These are phyloP conservation scores for Chytriomyces hyalinus DNA, from an alignment of 192 early-diverging fungal genomes.

Conservation along the genomic window DNA sequence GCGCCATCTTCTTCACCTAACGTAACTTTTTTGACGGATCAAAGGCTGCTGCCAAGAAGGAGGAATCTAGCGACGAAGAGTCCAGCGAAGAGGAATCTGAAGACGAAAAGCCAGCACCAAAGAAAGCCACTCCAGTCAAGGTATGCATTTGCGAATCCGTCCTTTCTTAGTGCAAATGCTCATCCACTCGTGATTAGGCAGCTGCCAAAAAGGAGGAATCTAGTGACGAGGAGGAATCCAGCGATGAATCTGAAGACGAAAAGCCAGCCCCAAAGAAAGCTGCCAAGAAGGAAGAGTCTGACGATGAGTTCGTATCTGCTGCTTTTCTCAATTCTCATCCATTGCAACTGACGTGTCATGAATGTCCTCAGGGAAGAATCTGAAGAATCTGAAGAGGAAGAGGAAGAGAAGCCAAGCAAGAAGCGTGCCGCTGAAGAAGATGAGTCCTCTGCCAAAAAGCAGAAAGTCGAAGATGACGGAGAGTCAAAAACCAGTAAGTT, in stretches of 20 bases:
- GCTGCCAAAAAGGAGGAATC: constrained; percentile 55
- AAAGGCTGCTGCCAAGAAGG: constrained; percentile 48
- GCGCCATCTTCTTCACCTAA: background rate
- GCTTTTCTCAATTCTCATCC: too few species aligned
- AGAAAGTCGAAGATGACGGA: constrained; percentile 7
- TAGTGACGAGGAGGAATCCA: constrained; percentile 36
- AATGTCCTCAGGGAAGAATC: background rate
- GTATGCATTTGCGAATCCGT: background rate
- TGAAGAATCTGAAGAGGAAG: constrained; percentile 7
- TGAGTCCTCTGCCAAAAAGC: constrained; percentile 17
- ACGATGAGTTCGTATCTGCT: background rate
- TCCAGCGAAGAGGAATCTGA: constrained; percentile 36
- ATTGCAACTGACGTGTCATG: too few species aligned
- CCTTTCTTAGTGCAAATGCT: constrained; percentile 13
- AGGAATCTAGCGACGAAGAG: constrained; percentile 35
- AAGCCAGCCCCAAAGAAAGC: constrained; percentile 23
- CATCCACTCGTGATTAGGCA: constrained; percentile 33
- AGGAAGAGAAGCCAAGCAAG: constrained; percentile 16
- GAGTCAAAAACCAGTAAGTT: constrained; percentile 26
- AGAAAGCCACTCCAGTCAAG: background rate
- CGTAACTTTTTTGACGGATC: background rate
- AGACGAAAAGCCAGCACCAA: background rate
- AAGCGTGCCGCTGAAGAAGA: constrained; percentile 35
- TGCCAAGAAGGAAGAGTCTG: constrained; percentile 27
- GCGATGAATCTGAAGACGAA: constrained; percentile 28